Percentiles rank a stretch among this genome's conserved stretches.
Evolutionary conservation across 495 filamentous ascomycete species (phyloP).

Genomic region (Penicillium simplicissimum): DNA sequence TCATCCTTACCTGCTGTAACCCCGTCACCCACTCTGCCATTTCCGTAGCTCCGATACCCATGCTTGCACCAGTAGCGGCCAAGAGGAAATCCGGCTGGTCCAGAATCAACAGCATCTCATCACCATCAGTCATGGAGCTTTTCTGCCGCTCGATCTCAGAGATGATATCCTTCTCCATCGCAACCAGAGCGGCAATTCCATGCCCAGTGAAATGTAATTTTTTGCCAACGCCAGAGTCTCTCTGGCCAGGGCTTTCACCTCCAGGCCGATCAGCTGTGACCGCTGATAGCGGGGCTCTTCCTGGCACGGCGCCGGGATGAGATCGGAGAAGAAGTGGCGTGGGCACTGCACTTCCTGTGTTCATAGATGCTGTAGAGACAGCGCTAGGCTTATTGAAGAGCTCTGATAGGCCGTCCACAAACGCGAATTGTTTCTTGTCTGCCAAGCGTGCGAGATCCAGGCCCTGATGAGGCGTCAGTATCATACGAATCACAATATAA

Average conservation of each 20-base stretch:
- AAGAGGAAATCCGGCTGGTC: constrained; percentile 55
- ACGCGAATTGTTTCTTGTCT: constrained; percentile 60
- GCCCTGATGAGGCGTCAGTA: constrained; percentile 44
- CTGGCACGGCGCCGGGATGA: constrained; percentile 30
- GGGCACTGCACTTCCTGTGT: constrained; percentile 21
- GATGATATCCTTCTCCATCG: constrained; percentile 42
- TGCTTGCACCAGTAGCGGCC: constrained; percentile 42
- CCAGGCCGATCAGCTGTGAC: constrained; percentile 5
- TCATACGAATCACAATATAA: background rate
- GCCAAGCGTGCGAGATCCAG: constrained; percentile 66
- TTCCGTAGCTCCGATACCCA: constrained; percentile 46
- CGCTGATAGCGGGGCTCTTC: constrained; percentile 25
- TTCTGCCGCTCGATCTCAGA: constrained; percentile 35
- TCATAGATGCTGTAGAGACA: constrained; percentile 12
- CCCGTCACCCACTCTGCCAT: constrained; percentile 48
- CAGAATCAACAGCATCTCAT: constrained; percentile 47
- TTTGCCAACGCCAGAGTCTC: constrained; percentile 33
- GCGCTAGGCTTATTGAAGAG: constrained; percentile 47
- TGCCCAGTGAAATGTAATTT: constrained; percentile 39
- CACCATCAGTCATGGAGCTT: constrained; percentile 21
- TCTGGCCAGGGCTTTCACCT: constrained; percentile 7
- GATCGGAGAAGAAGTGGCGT: constrained; percentile 38
- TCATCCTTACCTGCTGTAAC: constrained; percentile 43
- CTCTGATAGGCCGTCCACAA: constrained; percentile 69
- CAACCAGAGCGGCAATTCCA: constrained; percentile 36